Evolutionary conservation across 2,329 filamentous ascomycete genomes (phyloP), one percentile per base, ranked within the genome.

Genomic region (Penicillium oxalicum): DNA sequence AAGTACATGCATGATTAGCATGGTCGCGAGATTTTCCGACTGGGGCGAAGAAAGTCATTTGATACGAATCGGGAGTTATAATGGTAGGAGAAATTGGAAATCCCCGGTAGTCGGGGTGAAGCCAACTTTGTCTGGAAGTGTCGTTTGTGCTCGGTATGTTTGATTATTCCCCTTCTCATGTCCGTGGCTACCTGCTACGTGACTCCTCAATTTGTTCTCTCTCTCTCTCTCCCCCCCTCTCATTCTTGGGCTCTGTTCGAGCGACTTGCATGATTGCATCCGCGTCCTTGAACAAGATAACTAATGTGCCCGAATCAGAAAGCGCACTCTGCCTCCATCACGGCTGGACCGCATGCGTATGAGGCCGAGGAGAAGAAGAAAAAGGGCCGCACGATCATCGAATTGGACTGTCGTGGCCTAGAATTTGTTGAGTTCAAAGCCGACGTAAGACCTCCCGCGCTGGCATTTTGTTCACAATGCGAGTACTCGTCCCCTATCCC

Each of bases 51-150:
- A 2, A 18, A 18, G 18, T 18, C 18, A 18, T 18, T 18, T 18
- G 18, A 2, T 5, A 24, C 25, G 35, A 13, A 44, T n/a, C 4
- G 4, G 5, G 33, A 25, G 18, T n/a, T 48, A 5, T 11, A 42
- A 28, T 8, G 48, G 12, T 54, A 95, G 89, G 91, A 97, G 66
- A 79, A 77, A 63, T 91, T 94, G 65, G 90, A 96, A 56, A 83
- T 96, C 69, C 93, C 88, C 55, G 91, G 91, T 33, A 96, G 91
- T 69, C 82, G 89, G 63, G 93, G 93, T 56, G 91, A 97, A 70
- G 93, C 93, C 52, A 97, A 97, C 71, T 98, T 98, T 70, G 93
- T 98, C n/a, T 98, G 93, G 91, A 91, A 84, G 70, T 98, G 93
- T 79, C 95, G 94, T 72, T 91, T 93, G 67, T 98, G 93, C 83